Base-by-base conservation (phyloP, 495 filamentous ascomycete species). In the Tuber magnatum region DNA sequence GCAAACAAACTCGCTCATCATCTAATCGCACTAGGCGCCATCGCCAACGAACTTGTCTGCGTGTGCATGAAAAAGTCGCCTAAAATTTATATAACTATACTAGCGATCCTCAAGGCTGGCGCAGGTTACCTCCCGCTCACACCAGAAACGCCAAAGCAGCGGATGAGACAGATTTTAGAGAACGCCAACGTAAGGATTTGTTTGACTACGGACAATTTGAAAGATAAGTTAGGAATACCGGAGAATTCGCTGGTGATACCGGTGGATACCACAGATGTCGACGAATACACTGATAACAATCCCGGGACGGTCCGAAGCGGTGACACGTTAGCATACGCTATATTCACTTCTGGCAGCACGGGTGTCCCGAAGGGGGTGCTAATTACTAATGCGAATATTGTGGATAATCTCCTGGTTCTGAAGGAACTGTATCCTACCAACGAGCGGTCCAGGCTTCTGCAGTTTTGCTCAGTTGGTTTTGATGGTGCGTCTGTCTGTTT, bases 121-220 rank as follows among this genome's bases (percentile, higher is more conserved):
- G 90, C 89, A 73, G 92, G 90, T 43, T 93, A 94, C 82, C 82
- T 94, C 68, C 91, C 92, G 0, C 83, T 95, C 22, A 85, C 89
- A 1, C 88, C 91, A 18, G 87, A 85, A n/a, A 89, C 89, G 0
- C 91, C 92, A 3, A 39, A 75, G 0, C 84, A 88, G 40, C 85
- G 90, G 51, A 84, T 90, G 20, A 77, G 83, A 24, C 81, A 84
- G 12, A 90, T 93, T 68, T 75, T 94, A 12, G 51, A 83, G 20
- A 86, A 88, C 69, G 86, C 89, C 2, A 82, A 82, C 6, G 85
- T 89, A 38, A 81, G 76, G 69, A 40, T 85, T 12, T 74, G 83
- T 38, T 69, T 85, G 22, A 76, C 83, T 14, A 78, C 81, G 1
- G 71, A 51, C 44, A 77, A 81, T 12, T 20, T 83, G 9, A 77